Evolutionary conservation across 345 rosid genomes (phyloP).

Genomic region (Firmiana major): DNA sequence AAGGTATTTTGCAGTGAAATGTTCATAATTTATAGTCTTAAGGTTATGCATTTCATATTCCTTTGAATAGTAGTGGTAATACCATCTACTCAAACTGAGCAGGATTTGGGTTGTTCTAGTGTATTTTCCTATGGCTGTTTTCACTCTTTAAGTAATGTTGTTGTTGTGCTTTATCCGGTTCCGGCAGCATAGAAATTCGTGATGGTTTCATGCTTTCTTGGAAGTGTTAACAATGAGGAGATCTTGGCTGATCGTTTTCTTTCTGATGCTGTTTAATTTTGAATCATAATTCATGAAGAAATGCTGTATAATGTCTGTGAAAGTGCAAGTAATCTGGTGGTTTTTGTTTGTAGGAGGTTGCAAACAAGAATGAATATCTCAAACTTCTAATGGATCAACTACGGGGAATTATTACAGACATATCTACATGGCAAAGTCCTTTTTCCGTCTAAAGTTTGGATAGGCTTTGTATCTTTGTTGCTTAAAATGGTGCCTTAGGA

Average conservation of each 20-base stretch:
- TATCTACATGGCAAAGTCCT: conserved; percentile 94
- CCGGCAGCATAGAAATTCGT: neutral
- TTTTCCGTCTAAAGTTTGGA: conserved; percentile 41
- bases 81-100: neutral
- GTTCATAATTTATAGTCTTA: neutral
- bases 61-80: neutral
- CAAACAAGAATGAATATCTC: conserved; percentile 59
- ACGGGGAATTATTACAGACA: conserved; percentile 65
- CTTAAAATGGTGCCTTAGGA: conserved; percentile 2
- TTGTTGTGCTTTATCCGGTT: neutral
- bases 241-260: neutral
- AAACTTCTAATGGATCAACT: conserved; percentile 75
- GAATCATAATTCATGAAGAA: neutral
- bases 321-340: neutral
- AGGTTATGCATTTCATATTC: neutral
- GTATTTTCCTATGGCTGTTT: neutral
- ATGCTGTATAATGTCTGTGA: neutral
- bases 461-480: neutral
- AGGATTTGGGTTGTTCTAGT: neutral
- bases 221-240: neutral
- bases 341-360: conserved; percentile 58
- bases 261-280: neutral
- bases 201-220: neutral
- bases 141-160: neutral
- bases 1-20: conserved; percentile 42